These are phyloP conservation scores for Podosphaera xanthii DNA, from an alignment of 2,329 filamentous ascomycete genomes.

Conservation along the genomic window DNA sequence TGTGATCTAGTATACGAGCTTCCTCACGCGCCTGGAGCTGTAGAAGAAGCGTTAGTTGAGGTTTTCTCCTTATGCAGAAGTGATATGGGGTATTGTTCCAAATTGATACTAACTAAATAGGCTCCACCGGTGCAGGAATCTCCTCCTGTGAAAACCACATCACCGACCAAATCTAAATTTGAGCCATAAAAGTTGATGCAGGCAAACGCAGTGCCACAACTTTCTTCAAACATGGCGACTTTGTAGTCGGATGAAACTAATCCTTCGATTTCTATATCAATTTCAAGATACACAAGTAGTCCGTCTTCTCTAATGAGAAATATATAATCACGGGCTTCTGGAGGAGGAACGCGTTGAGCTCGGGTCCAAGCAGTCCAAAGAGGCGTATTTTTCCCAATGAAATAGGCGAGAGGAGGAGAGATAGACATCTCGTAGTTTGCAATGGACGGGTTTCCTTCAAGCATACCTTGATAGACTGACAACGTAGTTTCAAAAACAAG, in stretches of 20 bases:
- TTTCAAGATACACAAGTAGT: slow-evolving; percentile 47
- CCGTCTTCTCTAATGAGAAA: slow-evolving; percentile 82
- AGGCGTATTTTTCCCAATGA: slow-evolving; percentile 26
- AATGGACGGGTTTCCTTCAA: slow-evolving; percentile 27
- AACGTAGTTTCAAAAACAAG: slow-evolving; percentile 39
- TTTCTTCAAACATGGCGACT: slow-evolving; percentile 45
- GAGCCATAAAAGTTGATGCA: slow-evolving; percentile 24
- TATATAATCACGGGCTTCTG: slow-evolving; percentile 47
- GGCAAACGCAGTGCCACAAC: slow-evolving; percentile 63
- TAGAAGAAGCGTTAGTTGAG: slow-evolving; percentile 1
- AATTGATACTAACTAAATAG: slow-evolving; percentile 22
- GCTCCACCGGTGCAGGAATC: slow-evolving; percentile 57
- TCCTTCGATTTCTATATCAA: slow-evolving; percentile 29
- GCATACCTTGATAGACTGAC: slow-evolving; percentile 29
- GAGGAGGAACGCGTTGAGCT: slow-evolving; percentile 41
- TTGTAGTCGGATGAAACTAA: slow-evolving; percentile 30
- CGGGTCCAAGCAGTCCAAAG: slow-evolving; percentile 73
- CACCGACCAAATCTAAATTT: slow-evolving; percentile 26
- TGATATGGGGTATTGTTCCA: background rate
- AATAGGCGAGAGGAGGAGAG: slow-evolving; percentile 21
- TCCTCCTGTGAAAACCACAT: slow-evolving; percentile 19
- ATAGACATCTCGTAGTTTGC: slow-evolving; percentile 22
- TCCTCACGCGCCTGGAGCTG: slow-evolving; percentile 32
- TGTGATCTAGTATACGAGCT: slow-evolving; percentile 30
- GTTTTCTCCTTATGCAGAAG: background rate